Evolutionary conservation across 202 grass and related monocot species (phyloP).

Genomic region (Panicum hallii): DNA sequence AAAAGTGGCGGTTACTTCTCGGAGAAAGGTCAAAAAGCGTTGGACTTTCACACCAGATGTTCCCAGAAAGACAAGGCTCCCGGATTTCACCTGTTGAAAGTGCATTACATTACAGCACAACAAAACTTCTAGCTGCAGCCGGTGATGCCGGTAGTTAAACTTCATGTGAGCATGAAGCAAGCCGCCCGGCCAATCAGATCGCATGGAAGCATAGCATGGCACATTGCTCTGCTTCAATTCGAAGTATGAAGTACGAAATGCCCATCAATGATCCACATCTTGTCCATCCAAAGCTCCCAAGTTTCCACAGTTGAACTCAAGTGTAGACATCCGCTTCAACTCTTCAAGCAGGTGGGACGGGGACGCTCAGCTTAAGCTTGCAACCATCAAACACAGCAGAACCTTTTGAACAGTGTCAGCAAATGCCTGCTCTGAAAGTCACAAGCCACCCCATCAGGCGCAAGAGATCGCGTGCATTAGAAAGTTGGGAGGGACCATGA

Average conservation of each 20-base stretch:
- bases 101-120: slow-evolving; percentile 19
- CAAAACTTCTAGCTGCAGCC: background rate
- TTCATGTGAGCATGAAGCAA: slow-evolving; percentile 50
- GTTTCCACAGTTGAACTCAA: background rate
- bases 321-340: slow-evolving; percentile 11
- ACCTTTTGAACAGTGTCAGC: too few relatives aligned
- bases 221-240: slow-evolving; percentile 27
- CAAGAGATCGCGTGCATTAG: too few relatives aligned
- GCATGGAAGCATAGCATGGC: slow-evolving; percentile 31
- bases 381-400: too few relatives aligned
- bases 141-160: background rate
- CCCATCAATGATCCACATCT: background rate
- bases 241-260: slow-evolving; percentile 38
- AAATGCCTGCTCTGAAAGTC: too few relatives aligned
- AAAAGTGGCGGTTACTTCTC: slow-evolving; percentile 41
- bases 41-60: slow-evolving; percentile 35
- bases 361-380: background rate
- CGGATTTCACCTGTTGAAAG: background rate
- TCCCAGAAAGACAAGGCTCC: slow-evolving; percentile 26
- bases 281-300: slow-evolving; percentile 10
- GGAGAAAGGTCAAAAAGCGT: background rate
- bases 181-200: slow-evolving; percentile 15
- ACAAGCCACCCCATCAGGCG: too few relatives aligned
- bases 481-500: too few relatives aligned
- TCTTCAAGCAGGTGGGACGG: slow-evolving; percentile 22